Evolutionary conservation across 257 asterid species (phyloP).

Genomic region (Plantago elongata): DNA sequence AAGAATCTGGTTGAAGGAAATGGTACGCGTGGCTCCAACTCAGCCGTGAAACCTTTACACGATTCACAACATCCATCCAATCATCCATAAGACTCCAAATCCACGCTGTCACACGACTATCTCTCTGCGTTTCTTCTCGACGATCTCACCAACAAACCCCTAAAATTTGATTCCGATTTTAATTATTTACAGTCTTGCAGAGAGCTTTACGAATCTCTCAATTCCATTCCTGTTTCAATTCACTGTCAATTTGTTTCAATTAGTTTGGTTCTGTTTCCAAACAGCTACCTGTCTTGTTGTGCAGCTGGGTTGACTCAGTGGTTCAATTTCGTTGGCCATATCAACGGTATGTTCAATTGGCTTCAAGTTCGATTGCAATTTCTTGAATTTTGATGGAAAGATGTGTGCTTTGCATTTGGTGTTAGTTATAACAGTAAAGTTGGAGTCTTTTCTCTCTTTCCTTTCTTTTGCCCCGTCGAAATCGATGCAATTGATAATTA

Average conservation of each 20-base stretch:
- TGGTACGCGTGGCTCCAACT: constrained; percentile 33
- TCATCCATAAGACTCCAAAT: constrained; percentile 39
- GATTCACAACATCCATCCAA: constrained; percentile 28
- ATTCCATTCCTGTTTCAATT: neutral
- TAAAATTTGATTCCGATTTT: constrained; percentile 20
- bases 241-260: neutral
- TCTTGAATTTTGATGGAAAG: neutral
- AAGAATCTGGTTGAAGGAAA: neutral
- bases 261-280: constrained; percentile 10
- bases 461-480: no score
- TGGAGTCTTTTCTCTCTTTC: neutral
- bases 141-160: constrained; percentile 43
- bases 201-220: constrained; percentile 9
- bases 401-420: neutral
- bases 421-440: no score
- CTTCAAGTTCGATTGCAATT: neutral
- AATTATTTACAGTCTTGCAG: neutral
- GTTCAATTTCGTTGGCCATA: constrained; percentile 17
- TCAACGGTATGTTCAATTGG: constrained; percentile 20
- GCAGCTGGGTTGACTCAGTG: constrained; percentile 37
- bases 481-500: neutral
- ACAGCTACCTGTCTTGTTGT: constrained; percentile 9
- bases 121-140: constrained; percentile 40
- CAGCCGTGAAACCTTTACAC: constrained; percentile 53
- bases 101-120: constrained; percentile 40